phyloP scores from a whole-genome alignment of 1,284 basidiomycete species.

The Dichomitus squalens region DNA sequence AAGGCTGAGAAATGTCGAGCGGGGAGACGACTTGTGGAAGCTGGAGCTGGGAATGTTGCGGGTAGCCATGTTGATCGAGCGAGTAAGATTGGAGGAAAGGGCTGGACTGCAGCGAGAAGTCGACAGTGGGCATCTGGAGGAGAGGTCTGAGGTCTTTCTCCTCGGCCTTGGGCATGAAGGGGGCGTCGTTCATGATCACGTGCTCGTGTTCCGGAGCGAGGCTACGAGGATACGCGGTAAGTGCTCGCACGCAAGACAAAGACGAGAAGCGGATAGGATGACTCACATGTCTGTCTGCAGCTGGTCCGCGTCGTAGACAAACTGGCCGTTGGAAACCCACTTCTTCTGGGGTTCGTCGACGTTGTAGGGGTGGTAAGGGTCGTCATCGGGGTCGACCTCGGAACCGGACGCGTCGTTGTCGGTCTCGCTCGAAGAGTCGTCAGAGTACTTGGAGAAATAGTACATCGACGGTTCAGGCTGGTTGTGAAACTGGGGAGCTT shows the following conservation, averaged over 20 bases:
- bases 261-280: neutral
- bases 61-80: neutral
- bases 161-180: neutral
- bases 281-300: conserved; percentile 4
- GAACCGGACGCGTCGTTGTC: conserved; percentile 14
- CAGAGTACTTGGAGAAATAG: conserved; percentile 4
- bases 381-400: conserved; percentile 12
- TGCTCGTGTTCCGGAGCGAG: neutral
- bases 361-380: conserved; percentile 19
- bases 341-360: conserved; percentile 10
- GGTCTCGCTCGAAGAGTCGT: conserved; percentile 12
- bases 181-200: neutral
- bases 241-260: neutral
- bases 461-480: neutral
- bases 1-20: neutral
- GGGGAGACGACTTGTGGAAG: conserved; percentile 1
- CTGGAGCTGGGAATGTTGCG: neutral
- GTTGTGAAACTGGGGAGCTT: conserved; percentile 22
- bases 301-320: neutral
- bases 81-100: neutral
- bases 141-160: neutral
- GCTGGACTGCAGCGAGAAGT: neutral
- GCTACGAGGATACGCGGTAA: neutral
- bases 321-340: neutral
- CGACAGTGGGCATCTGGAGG: neutral